Evolutionary conservation across 108 stramenopile species (phyloP).

Genomic region (Hondaea fermentalgiana): DNA sequence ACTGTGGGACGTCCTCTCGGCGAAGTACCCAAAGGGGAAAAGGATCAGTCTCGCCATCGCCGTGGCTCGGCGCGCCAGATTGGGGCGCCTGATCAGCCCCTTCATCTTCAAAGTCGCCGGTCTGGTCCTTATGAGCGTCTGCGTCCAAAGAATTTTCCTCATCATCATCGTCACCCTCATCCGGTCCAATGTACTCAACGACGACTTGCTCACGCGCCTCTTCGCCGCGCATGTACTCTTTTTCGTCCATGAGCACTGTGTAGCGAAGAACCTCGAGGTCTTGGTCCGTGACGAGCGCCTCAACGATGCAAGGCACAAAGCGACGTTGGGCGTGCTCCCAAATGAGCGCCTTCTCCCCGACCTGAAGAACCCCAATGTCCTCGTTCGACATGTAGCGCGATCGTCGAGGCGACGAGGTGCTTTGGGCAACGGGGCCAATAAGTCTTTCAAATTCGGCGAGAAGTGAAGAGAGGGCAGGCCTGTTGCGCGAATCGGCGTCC

Average conservation of each 20-base stretch:
- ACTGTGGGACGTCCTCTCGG: not conserved
- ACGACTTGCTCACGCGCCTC: no score
- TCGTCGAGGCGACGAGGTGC: not conserved
- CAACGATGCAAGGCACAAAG: not conserved
- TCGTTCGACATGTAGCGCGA: not conserved
- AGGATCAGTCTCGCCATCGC: not conserved
- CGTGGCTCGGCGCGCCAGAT: not conserved
- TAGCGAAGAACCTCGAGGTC: not conserved
- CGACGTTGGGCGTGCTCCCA: constrained; percentile 12
- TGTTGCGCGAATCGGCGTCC: not conserved
- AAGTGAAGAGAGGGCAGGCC: not conserved
- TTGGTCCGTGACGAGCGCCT: not conserved
- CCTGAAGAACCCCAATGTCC: not conserved
- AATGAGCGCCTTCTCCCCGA: not conserved
- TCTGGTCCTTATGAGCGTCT: no score
- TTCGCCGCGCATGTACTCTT: no score
- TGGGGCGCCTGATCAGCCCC: not conserved
- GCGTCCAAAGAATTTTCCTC: no score
- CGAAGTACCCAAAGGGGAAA: not conserved
- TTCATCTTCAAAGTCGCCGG: not conserved
- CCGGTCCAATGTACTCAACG: no score
- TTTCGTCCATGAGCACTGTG: not conserved
- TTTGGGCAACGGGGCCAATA: not conserved
- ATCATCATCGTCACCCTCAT: no score
- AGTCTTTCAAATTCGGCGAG: not conserved